Evolutionary conservation across 768 basidiomycete genomes (phyloP).

Genomic region (Podaxis sp.): DNA sequence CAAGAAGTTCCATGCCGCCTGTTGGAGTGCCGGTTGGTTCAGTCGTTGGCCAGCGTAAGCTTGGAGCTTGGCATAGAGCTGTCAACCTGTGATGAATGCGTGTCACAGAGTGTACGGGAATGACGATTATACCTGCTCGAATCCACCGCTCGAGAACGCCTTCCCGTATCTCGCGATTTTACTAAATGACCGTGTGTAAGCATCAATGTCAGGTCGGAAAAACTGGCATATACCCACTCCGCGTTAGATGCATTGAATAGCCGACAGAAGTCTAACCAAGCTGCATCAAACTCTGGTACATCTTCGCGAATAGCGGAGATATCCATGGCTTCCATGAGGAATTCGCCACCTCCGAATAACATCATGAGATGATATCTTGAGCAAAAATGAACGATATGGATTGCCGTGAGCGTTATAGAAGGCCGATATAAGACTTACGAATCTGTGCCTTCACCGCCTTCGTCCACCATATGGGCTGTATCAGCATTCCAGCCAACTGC

Average conservation of each 20-base stretch:
- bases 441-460: slow-evolving; percentile 32
- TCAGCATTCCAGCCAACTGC: slow-evolving; percentile 41
- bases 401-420: neutral
- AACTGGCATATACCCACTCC: slow-evolving; percentile 25
- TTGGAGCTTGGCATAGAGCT: slow-evolving; percentile 40
- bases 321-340: slow-evolving; percentile 41
- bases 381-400: neutral
- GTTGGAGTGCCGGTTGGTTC: slow-evolving; percentile 30
- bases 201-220: neutral
- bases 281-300: slow-evolving; percentile 35
- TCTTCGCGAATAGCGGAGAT: slow-evolving; percentile 31
- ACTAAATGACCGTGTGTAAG: slow-evolving; percentile 18
- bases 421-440: slow-evolving; percentile 25
- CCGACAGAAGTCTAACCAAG: slow-evolving; percentile 39
- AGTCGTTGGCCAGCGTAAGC: slow-evolving; percentile 37
- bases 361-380: slow-evolving; percentile 33
- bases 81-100: neutral
- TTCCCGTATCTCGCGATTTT: slow-evolving; percentile 37
- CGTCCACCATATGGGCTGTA: slow-evolving; percentile 37
- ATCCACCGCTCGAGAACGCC: slow-evolving; percentile 33
- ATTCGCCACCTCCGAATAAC: slow-evolving; percentile 38
- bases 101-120: too few relatives aligned
- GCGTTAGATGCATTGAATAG: slow-evolving; percentile 35
- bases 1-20: slow-evolving; percentile 35
- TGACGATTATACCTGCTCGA: slow-evolving; percentile 24